A percentile compares a stretch with the other conserved stretches of the same genome.
Conservation (phyloP, 345 rosid species). For the Populus davidiana region DNA sequence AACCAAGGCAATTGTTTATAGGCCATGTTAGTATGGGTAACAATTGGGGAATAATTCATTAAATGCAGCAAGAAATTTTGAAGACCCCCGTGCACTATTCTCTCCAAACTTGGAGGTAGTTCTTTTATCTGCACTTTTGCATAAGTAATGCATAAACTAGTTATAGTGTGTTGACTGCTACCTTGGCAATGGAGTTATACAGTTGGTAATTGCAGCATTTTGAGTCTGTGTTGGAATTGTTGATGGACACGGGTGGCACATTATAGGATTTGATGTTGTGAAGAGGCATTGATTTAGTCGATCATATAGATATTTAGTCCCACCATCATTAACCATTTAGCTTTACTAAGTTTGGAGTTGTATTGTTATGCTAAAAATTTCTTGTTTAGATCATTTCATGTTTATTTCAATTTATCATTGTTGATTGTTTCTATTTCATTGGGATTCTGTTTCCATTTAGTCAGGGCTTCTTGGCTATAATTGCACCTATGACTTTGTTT, state of each 20-base stretch:
- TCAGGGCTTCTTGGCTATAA: neutral
- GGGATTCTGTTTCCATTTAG: neutral
- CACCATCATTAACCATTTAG: neutral
- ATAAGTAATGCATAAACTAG: neutral
- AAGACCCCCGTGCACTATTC: neutral
- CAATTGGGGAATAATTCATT: neutral
- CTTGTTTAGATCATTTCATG: neutral
- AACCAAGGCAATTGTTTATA: neutral
- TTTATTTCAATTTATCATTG: neutral
- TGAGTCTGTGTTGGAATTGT: neutral
- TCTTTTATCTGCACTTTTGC: neutral
- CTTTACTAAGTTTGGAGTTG: neutral
- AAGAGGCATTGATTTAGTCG: neutral
- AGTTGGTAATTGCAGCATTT: neutral
- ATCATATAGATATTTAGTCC: neutral
- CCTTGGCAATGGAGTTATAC: neutral
- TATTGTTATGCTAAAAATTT: neutral
- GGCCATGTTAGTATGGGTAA: neutral
- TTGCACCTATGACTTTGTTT: neutral
- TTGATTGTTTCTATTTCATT: neutral
- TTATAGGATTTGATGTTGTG: neutral
- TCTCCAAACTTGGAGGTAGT: neutral
- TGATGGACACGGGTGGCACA: neutral
- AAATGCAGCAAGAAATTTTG: neutral
- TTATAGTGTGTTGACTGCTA: neutral